Conservation (phyloP, 371 early-diverging fungal species). For the Apophysomyces elegans region DNA sequence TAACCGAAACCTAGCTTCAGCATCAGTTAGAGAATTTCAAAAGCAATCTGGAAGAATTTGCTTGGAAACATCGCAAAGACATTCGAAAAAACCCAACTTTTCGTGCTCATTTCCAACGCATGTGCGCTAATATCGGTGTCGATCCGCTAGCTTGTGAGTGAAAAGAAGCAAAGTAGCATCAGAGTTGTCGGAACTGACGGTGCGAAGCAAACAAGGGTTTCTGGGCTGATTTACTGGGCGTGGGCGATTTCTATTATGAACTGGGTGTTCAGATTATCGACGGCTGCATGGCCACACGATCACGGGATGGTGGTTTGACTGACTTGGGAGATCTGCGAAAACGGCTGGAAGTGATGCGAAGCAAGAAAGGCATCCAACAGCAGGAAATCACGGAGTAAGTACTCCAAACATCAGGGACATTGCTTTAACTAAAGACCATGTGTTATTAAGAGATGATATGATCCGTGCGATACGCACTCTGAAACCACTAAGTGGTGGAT, state of each 20-base stretch:
- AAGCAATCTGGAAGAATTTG: constrained; percentile 83
- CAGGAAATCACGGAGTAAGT: constrained; percentile 45
- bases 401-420: background rate
- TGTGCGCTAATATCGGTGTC: constrained; percentile 94
- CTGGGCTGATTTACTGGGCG: constrained; percentile 92
- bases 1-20: constrained; percentile 54
- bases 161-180: background rate
- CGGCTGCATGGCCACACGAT: constrained; percentile 82
- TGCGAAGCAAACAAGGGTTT: constrained; percentile 88
- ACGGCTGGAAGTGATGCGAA: constrained; percentile 70
- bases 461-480: constrained; percentile 82
- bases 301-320: constrained; percentile 90
- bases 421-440: background rate
- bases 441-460: constrained; percentile 77
- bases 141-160: constrained; percentile 91
- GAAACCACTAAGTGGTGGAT: constrained; percentile 86
- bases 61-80: constrained; percentile 83
- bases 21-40: constrained; percentile 81
- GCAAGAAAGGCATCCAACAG: constrained; percentile 43
- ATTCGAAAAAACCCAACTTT: constrained; percentile 89
- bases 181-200: background rate
- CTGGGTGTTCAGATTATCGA: constrained; percentile 92
- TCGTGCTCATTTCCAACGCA: constrained; percentile 88
- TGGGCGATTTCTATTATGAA: constrained; percentile 98
- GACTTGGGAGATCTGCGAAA: constrained; percentile 78